A percentile compares a stretch with the other conserved stretches of the same genome.
Evolutionary conservation across 495 filamentous ascomycete genomes (phyloP).

Genomic region (Chaetomium cochliodes): DNA sequence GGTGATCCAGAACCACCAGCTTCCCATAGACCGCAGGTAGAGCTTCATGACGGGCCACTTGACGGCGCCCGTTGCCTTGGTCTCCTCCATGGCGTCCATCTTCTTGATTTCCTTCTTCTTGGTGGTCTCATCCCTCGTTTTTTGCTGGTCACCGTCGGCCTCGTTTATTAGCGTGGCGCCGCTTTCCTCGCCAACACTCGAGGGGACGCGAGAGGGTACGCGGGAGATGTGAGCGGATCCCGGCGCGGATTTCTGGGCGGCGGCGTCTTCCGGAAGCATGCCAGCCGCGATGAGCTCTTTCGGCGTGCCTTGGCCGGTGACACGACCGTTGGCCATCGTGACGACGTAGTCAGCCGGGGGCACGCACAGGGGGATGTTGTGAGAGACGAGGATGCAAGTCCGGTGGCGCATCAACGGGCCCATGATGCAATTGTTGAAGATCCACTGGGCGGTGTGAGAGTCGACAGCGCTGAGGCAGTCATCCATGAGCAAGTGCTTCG

Average conservation of each 20-base stretch:
- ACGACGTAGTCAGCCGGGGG: constrained; percentile 78
- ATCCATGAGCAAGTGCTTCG: constrained; percentile 84
- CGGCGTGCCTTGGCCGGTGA: constrained; percentile 71
- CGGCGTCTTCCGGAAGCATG: constrained; percentile 77
- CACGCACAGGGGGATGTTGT: constrained; percentile 84
- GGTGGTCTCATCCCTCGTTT: constrained; percentile 36
- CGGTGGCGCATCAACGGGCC: constrained; percentile 85
- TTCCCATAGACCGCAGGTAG: constrained; percentile 86
- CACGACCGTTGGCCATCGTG: constrained; percentile 80
- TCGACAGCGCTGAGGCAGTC: constrained; percentile 98
- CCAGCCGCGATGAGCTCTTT: constrained; percentile 78
- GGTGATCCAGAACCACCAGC: constrained; percentile 88
- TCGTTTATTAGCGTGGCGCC: constrained; percentile 49
- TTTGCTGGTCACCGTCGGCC: constrained; percentile 37
- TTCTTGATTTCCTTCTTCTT: constrained; percentile 50
- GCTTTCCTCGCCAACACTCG: constrained; percentile 58
- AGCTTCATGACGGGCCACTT: constrained; percentile 79
- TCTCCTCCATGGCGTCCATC: constrained; percentile 61
- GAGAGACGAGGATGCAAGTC: constrained; percentile 96
- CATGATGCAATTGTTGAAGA: constrained; percentile 88
- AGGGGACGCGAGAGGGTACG: constrained; percentile 71
- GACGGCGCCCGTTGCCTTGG: constrained; percentile 78
- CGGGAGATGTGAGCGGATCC: constrained; percentile 63
- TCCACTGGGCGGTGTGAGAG: constrained; percentile 97
- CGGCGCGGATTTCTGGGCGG: constrained; percentile 61